Evolutionary conservation across 805 yeast species (phyloP).

Genomic region (Nadsonia fulvescens): DNA sequence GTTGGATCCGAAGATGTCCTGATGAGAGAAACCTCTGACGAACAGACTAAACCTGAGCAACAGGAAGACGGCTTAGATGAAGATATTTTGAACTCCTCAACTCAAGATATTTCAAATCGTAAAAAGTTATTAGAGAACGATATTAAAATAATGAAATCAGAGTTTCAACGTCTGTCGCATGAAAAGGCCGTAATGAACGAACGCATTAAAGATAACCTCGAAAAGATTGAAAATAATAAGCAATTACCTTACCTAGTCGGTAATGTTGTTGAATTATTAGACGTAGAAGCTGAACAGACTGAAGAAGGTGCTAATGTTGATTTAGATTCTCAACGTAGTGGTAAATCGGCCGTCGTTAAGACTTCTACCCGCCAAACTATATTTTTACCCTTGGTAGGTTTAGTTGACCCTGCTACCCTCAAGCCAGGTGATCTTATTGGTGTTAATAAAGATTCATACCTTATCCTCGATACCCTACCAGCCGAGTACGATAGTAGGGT

Average conservation of each 20-base stretch:
- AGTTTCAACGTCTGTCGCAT: slow-evolving; percentile 74
- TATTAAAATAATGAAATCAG: slow-evolving; percentile 86
- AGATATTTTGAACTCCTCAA: slow-evolving; percentile 62
- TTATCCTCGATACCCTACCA: slow-evolving; percentile 84
- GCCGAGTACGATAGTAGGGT: slow-evolving; percentile 96
- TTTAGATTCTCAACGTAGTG: slow-evolving; percentile 74
- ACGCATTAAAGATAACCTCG: slow-evolving; percentile 87
- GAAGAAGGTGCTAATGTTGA: slow-evolving; percentile 94
- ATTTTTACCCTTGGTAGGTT: slow-evolving; percentile 84
- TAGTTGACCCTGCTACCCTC: slow-evolving; percentile 78
- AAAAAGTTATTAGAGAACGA: slow-evolving; percentile 83
- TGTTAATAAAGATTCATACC: slow-evolving; percentile 89
- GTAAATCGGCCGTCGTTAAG: slow-evolving; percentile 95
- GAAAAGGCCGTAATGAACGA: slow-evolving; percentile 87
- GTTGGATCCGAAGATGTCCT: slow-evolving; percentile 17
- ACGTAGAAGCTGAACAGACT: slow-evolving; percentile 57
- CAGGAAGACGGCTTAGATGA: slow-evolving; percentile 50
- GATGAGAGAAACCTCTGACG: slow-evolving; percentile 30
- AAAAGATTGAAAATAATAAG: slow-evolving; percentile 85
- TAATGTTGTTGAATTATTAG: slow-evolving; percentile 85
- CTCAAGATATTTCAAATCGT: slow-evolving; percentile 71
- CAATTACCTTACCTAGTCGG: slow-evolving; percentile 94
- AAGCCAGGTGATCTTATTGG: slow-evolving; percentile 98
- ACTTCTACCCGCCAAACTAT: slow-evolving; percentile 97
- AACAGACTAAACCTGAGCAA: slow-evolving; percentile 11